Conservation (phyloP, 306 rosid species). For the Trichosanthes truncata region DNA sequence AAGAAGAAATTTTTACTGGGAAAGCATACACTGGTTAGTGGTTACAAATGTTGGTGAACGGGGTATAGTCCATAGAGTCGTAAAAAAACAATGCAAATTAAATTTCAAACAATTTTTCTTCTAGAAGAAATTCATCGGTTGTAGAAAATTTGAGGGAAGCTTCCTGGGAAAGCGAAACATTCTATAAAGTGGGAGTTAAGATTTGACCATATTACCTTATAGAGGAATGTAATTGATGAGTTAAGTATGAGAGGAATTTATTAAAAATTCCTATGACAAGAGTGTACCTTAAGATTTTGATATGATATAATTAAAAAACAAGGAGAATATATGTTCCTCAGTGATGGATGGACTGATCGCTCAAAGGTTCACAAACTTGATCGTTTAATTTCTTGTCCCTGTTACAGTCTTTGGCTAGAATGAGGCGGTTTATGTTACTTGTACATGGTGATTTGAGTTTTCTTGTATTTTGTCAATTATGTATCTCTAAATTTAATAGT, state of each 20-base stretch:
- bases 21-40: background rate
- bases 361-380: background rate
- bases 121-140: background rate
- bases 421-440: background rate
- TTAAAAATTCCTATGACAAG: background rate
- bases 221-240: background rate
- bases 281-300: background rate
- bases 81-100: background rate
- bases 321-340: background rate
- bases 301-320: background rate
- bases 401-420: background rate
- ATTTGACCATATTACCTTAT: background rate
- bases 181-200: background rate
- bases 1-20: background rate
- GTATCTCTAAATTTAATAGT: background rate
- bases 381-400: background rate
- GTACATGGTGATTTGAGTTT: background rate
- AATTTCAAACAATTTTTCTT: background rate
- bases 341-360: background rate
- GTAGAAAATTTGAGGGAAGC: background rate
- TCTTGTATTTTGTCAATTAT: background rate
- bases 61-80: background rate
- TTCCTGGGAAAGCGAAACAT: background rate
- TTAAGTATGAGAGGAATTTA: background rate
- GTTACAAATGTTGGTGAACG: background rate